These are phyloP conservation scores for Thyridium curvatum DNA, from an alignment of 2,329 filamentous ascomycete genomes.

Conservation along the genomic window DNA sequence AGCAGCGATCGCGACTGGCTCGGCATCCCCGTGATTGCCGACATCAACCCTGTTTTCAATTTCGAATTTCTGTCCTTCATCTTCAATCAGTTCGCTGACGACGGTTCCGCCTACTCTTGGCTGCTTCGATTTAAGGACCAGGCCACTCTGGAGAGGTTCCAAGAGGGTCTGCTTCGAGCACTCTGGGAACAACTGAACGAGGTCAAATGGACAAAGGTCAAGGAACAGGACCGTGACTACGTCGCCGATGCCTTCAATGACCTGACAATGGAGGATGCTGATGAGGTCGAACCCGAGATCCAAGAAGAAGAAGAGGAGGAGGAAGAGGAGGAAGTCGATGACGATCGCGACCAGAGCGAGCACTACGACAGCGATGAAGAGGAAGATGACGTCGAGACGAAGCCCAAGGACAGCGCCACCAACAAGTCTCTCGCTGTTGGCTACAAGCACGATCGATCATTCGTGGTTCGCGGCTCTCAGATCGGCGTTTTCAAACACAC, in stretches of 20 bases:
- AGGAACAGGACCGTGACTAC: slow-evolving; percentile 89
- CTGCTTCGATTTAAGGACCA: slow-evolving; percentile 86
- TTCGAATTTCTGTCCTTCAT: slow-evolving; percentile 99
- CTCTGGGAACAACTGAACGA: slow-evolving; percentile 96
- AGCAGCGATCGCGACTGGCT: slow-evolving; percentile 76
- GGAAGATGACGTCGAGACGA: slow-evolving; percentile 74
- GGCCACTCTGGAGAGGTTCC: slow-evolving; percentile 74
- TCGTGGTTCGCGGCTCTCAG: slow-evolving; percentile 94
- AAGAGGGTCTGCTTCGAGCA: slow-evolving; percentile 89
- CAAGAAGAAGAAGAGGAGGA: slow-evolving; percentile 44
- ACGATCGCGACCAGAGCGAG: slow-evolving; percentile 48
- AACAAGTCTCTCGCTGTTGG: slow-evolving; percentile 95
- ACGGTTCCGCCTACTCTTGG: slow-evolving; percentile 93
- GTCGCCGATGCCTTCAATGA: slow-evolving; percentile 95
- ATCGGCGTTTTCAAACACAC: slow-evolving; percentile 99
- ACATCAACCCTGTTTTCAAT: slow-evolving; percentile 98
- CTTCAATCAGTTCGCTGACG: slow-evolving; percentile 90
- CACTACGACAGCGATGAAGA: slow-evolving; percentile 54
- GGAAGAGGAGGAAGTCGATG: slow-evolving; percentile 50
- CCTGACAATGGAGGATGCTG: slow-evolving; percentile 79
- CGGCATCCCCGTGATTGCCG: slow-evolving; percentile 75
- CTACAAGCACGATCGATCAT: slow-evolving; percentile 94
- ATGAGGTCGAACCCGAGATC: slow-evolving; percentile 29
- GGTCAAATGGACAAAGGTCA: slow-evolving; percentile 87
- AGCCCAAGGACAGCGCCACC: slow-evolving; percentile 62